Base-by-base conservation (phyloP, 331 rosid genomes). In the Prunus yedoensis region DNA sequence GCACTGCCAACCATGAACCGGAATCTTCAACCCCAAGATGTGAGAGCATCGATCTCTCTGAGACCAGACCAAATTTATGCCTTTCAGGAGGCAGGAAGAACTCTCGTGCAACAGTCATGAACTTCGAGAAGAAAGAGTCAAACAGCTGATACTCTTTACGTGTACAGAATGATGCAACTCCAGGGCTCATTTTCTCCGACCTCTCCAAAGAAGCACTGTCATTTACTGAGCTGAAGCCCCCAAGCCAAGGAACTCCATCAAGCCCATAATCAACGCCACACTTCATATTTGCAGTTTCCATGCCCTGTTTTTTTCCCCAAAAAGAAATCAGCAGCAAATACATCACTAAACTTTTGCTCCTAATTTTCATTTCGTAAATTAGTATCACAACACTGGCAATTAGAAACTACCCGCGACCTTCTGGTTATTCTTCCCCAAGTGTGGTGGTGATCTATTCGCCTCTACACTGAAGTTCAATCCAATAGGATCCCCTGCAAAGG, bases 361-460 rank as follows among this genome's bases (percentile, higher is more conserved):
- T 17, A 57, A 41, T 27, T 70, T 74, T 61, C 45, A 13, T 74
- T 71, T 46, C 70, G 80, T 35, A 73, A 77, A 73, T 23, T 32
- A 71, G 51, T 75, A 62, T 21, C 62, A 56, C 20, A 82, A 61
- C 59, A 76, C 70, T 78, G 75, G 88, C 77, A 78, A 78, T 81
- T 60, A 88, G 85, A 81, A 73, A 86, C 83, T 90, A 93, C 93
- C 93, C 82, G 89, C 85, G 88, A 94, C 99, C 97, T 92, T 90
- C 91, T 68, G 86, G 81, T 74, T 86, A 74, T 85, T 87, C 87
- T 80, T 90, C 83, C 76, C 81, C 76, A 62, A 79, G 16, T 79
- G 74, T 38, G 85, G 66, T 20, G 6, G 68, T 18, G 81, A 74
- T 84, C 68, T 77, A 51, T 83, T 81, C 23, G 81, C 66, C 70